These are phyloP conservation scores for Syzygium grande DNA, from an alignment of 345 rosid genomes.

Conservation along the genomic window DNA sequence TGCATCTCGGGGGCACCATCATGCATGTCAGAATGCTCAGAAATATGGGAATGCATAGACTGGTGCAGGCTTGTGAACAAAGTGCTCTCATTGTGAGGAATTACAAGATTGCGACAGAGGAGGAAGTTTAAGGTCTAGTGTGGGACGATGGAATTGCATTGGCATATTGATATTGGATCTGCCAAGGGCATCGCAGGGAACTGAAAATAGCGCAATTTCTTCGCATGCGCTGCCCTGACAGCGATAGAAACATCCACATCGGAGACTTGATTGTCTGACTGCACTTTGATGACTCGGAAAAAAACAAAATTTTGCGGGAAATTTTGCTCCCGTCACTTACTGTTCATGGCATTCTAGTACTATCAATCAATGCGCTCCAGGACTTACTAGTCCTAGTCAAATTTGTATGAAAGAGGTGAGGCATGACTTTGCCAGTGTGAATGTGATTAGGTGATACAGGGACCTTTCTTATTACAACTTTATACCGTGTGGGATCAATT, in stretches of 20 bases:
- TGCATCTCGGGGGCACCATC: neutral
- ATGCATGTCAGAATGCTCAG: neutral
- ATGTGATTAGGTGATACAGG: neutral
- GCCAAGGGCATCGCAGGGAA: neutral
- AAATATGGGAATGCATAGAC: neutral
- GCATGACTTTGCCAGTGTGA: neutral
- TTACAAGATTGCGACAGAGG: neutral
- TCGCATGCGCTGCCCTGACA: neutral
- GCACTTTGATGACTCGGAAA: neutral
- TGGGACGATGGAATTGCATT: neutral
- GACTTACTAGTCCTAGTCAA: neutral
- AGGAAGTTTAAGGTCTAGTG: neutral
- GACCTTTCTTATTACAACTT: neutral
- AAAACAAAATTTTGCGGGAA: neutral
- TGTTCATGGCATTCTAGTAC: neutral
- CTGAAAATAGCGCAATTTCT: neutral
- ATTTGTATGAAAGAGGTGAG: neutral
- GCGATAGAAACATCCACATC: neutral
- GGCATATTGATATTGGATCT: neutral
- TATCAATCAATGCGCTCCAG: fast-evolving
- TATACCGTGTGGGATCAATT: neutral
- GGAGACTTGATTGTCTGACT: neutral
- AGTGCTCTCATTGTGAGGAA: neutral
- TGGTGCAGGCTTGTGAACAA: neutral
- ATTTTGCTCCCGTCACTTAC: neutral